These are phyloP conservation scores for Phytophthora fragariae DNA, from an alignment of 352 stramenopile species.

Conservation along the genomic window DNA sequence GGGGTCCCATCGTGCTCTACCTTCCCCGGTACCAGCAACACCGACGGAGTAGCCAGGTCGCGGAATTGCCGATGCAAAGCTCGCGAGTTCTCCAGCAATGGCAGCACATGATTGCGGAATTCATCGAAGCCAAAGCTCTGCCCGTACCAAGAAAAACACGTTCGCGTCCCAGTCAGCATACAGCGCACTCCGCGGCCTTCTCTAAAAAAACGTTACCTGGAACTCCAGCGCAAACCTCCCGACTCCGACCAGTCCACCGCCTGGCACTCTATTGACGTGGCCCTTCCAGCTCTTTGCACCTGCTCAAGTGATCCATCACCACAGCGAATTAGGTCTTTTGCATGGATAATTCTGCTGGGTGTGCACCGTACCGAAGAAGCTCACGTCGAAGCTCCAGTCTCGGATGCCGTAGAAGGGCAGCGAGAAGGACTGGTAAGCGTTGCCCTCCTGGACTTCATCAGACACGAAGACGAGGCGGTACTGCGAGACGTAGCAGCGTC, in stretches of 20 bases:
- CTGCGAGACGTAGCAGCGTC: constrained; percentile 78
- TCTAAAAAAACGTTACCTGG: constrained; percentile 39
- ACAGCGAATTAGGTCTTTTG: background rate
- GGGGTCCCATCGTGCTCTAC: constrained; percentile 38
- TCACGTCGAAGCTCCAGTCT: constrained; percentile 72
- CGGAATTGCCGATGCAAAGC: constrained; percentile 60
- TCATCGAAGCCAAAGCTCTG: constrained; percentile 82
- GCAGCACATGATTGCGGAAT: constrained; percentile 71
- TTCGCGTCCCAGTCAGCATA: background rate
- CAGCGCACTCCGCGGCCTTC: background rate
- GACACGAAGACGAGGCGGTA: constrained; percentile 82
- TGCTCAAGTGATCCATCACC: constrained; percentile 17
- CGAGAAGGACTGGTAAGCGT: constrained; percentile 77
- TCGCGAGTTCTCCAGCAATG: constrained; percentile 67
- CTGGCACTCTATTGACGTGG: constrained; percentile 74
- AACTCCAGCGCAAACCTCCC: constrained; percentile 72
- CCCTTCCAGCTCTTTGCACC: constrained; percentile 72
- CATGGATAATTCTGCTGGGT: background rate
- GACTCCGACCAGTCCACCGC: constrained; percentile 69
- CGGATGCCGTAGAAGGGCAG: constrained; percentile 81
- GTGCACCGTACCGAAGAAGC: constrained; percentile 57
- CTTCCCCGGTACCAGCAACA: constrained; percentile 78
- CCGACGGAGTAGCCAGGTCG: constrained; percentile 60
- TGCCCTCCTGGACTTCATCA: constrained; percentile 32
- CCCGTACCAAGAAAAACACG: background rate